phyloP scores from a whole-genome alignment of 2,329 filamentous ascomycete species.

The Verticillium longisporum region DNA sequence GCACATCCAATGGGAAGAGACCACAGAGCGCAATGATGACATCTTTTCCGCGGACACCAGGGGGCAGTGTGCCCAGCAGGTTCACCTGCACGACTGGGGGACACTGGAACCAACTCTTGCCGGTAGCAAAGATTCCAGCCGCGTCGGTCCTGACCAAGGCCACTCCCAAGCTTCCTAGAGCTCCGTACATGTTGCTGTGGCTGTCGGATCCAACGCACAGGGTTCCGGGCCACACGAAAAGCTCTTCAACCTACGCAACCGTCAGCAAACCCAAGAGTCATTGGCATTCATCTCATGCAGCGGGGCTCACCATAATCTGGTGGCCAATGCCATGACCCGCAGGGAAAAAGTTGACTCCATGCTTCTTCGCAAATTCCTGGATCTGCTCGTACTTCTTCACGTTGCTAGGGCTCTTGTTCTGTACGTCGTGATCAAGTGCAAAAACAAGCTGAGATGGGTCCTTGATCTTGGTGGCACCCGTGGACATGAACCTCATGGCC shows the following conservation, averaged over 20 bases:
- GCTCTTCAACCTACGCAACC: conserved; percentile 60
- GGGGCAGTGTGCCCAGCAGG: conserved; percentile 66
- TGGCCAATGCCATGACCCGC: conserved; percentile 81
- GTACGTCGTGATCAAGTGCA: conserved; percentile 83
- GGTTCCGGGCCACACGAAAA: conserved; percentile 77
- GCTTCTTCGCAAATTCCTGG: conserved; percentile 70
- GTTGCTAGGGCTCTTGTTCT: conserved; percentile 73
- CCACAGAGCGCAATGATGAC: conserved; percentile 86
- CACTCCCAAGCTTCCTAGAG: conserved; percentile 69
- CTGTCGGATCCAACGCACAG: conserved; percentile 72
- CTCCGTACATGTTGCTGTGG: conserved; percentile 81
- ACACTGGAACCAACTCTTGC: conserved; percentile 80
- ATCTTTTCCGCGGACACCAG: conserved; percentile 86
- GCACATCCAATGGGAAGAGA: conserved; percentile 76
- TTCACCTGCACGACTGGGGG: conserved; percentile 78
- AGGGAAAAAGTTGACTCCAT: conserved; percentile 64
- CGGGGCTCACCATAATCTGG: conserved; percentile 56
- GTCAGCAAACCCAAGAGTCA: too few species aligned
- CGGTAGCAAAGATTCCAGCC: conserved; percentile 77
- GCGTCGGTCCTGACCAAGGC: conserved; percentile 84
- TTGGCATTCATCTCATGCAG: too few species aligned
- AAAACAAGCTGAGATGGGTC: conserved; percentile 66
- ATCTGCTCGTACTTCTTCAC: conserved; percentile 78
- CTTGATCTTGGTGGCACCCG: conserved; percentile 66
- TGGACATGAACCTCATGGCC: conserved; percentile 68